Evolutionary conservation across 2,329 filamentous ascomycete species (phyloP).

Genomic region (Colletotrichum lentis): DNA sequence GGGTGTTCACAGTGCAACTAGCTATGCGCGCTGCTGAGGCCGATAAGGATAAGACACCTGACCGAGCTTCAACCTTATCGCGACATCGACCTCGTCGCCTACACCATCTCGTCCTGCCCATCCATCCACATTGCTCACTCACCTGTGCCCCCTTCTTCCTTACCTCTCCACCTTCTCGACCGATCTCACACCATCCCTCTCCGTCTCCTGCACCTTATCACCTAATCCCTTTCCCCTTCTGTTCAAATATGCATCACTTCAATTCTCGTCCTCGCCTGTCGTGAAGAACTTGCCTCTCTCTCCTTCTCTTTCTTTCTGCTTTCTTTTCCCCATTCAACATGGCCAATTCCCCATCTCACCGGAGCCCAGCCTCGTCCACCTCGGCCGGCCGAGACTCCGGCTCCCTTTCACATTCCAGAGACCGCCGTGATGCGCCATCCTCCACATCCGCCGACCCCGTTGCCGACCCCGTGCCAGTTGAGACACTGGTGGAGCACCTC

Average conservation of each 20-base stretch:
- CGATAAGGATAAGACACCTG: conserved; percentile 36
- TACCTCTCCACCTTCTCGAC: background rate
- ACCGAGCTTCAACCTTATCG: conserved; percentile 38
- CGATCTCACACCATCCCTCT: background rate
- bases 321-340: conserved; percentile 35
- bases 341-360: conserved; percentile 35
- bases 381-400: conserved; percentile 36
- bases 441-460: conserved; percentile 40
- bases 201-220: background rate
- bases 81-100: conserved; percentile 35
- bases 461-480: conserved; percentile 62
- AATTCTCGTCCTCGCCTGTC: conserved; percentile 25
- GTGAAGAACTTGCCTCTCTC: conserved; percentile 19
- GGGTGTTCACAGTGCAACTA: background rate
- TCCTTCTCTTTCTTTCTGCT: too few species aligned
- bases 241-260: conserved; percentile 35
- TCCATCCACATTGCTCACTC: background rate
- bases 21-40: background rate
- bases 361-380: conserved; percentile 38
- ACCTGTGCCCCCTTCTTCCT: background rate
- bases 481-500: conserved; percentile 83
- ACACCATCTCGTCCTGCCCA: conserved; percentile 14
- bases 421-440: conserved; percentile 42
- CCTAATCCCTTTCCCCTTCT: background rate
- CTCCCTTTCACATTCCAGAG: conserved; percentile 35